Base-by-base conservation (phyloP, 495 filamentous ascomycete species). In the Podospora pseudoanserina region DNA sequence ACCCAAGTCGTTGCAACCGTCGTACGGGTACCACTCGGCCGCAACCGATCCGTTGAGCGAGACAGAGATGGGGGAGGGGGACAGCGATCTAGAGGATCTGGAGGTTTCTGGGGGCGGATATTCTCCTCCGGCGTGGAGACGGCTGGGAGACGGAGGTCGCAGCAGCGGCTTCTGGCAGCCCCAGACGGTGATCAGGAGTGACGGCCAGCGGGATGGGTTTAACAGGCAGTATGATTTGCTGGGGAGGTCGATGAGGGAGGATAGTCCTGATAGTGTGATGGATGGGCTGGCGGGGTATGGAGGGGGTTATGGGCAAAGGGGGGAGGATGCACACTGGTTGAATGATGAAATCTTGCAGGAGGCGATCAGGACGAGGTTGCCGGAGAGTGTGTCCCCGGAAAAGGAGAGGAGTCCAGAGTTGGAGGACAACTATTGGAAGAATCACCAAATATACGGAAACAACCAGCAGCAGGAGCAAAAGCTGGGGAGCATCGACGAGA, bases 1-100 rank as follows among this genome's bases (percentile, higher is more conserved):
- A 66, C 79, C 79, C 70, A 19, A 66, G 13, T 55, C 65, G 59
- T 60, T 53, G 64, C 72, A 66, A 61, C 85, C 85, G 72, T 86
- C 88, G 23, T 23, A 23, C 72, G 83, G 82, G 55, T 80, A 91
- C 65, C 92, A 89, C 18, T 89, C 89, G 28, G 86, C 90, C 75
- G 75, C 71, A 79, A 82, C 66, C 67, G 72, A 39, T 63, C 87
- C 86, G 34, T 85, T 86, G 68, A 80, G 76, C 76, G 82, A 79
- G 72, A 78, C 69, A 64, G 70, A 61, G 72, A 70, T 73, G 64
- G 80, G 80, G 68, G 77, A 79, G 68, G 66, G 23, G 23, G 23
- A 39, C 34, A 39, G 34, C 34, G 34, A 39, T 39, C 11, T 39
- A 39, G 34, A 70, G 66, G 76, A 70, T 64, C 79, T 77, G 69